Percentiles rank a stretch among this genome's conserved stretches.
Evolutionary conservation across 345 rosid species (phyloP).

Genomic region (Syzygium aromaticum): DNA sequence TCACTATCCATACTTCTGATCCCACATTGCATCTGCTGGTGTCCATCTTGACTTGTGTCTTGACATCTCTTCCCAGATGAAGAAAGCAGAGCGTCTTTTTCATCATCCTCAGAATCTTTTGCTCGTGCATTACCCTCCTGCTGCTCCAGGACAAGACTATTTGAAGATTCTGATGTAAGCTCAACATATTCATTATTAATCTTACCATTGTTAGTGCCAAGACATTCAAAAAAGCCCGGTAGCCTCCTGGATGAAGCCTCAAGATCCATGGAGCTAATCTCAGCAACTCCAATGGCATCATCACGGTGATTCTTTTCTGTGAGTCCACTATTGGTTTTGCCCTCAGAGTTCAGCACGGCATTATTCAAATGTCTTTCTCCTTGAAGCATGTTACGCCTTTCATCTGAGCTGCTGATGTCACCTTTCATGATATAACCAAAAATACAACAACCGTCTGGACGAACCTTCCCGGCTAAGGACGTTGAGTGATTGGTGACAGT

Average conservation of each 20-base stretch:
- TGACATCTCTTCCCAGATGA: neutral
- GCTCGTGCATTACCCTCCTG: neutral
- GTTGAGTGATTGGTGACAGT: neutral
- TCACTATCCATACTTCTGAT: constrained; percentile 9
- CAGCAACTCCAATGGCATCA: neutral
- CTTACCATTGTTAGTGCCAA: constrained; percentile 1
- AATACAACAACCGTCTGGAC: constrained; percentile 4
- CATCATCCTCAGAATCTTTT: neutral
- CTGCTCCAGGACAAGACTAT: neutral
- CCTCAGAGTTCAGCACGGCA: neutral
- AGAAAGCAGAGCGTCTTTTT: neutral
- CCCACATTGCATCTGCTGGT: neutral
- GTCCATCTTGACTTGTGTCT: neutral
- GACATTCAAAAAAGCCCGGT: neutral
- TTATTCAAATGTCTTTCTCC: neutral
- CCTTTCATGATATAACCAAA: neutral
- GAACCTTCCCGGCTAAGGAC: constrained; percentile 10
- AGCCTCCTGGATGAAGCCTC: neutral
- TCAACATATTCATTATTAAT: constrained; percentile 6
- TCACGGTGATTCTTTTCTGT: neutral
- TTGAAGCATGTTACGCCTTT: neutral
- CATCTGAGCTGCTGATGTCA: neutral
- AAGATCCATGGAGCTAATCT: neutral
- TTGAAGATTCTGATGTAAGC: constrained; percentile 1
- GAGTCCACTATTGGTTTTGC: neutral